phyloP scores from a whole-genome alignment of 768 basidiomycete genomes.

The Gloeophyllum trabeum region DNA sequence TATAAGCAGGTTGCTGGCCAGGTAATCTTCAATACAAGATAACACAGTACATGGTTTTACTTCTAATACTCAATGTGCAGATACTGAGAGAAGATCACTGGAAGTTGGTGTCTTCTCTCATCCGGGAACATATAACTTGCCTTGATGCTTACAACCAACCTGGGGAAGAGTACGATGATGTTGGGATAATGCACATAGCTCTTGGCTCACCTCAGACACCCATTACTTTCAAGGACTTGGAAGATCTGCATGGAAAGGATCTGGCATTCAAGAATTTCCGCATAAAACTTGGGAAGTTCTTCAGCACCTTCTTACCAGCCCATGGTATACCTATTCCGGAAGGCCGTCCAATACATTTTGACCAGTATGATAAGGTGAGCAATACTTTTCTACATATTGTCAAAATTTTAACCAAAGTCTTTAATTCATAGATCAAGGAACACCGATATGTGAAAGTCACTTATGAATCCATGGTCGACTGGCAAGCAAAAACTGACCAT shows the following conservation, averaged over 20 bases:
- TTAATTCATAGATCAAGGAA: conserved; percentile 11
- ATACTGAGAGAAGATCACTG: conserved; percentile 4
- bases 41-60: neutral
- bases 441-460: conserved; percentile 7
- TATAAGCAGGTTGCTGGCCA: conserved; percentile 6
- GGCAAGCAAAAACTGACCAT: conserved; percentile 6
- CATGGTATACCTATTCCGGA: neutral
- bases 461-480: conserved; percentile 11
- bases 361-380: neutral
- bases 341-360: neutral
- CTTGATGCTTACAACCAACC: neutral
- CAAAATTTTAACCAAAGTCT: neutral
- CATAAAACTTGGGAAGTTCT: neutral
- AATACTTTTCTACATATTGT: neutral
- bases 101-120: neutral
- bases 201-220: neutral
- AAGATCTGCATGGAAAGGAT: neutral
- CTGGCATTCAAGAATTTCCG: neutral
- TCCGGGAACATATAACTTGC: neutral
- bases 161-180: neutral
- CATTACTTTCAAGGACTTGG: neutral
- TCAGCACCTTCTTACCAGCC: neutral
- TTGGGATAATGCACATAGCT: neutral
- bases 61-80: neutral
- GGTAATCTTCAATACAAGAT: conserved; percentile 2